A percentile compares a stretch with the other conserved stretches of the same genome.
These are phyloP conservation scores for Agrocybe chaxingu DNA, from an alignment of 768 basidiomycete genomes.

Conservation along the genomic window DNA sequence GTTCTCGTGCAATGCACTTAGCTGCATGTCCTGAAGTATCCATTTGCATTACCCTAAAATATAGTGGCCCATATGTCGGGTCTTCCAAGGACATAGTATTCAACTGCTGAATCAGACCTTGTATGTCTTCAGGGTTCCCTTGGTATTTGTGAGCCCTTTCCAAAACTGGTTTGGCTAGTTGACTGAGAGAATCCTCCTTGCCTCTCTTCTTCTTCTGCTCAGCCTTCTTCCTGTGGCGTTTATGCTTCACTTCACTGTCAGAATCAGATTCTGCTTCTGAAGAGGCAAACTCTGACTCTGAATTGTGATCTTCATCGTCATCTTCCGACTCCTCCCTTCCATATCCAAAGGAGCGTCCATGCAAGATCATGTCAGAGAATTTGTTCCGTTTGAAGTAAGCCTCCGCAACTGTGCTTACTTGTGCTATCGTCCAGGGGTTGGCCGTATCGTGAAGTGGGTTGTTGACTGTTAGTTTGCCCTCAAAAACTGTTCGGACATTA, in stretches of 20 bases:
- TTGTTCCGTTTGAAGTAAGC: constrained; percentile 6
- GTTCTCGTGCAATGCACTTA: too few relatives aligned
- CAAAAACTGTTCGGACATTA: neutral
- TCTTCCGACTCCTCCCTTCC: too few relatives aligned
- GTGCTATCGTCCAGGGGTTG: neutral
- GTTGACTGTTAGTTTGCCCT: neutral
- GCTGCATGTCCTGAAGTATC: too few relatives aligned
- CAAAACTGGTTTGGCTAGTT: neutral
- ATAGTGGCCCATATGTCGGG: too few relatives aligned
- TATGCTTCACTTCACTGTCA: neutral
- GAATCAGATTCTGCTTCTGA: neutral
- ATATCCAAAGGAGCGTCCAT: too few relatives aligned
- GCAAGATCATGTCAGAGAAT: neutral
- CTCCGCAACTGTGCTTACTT: constrained; percentile 1
- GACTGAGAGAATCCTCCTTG: neutral
- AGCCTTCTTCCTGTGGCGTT: too few relatives aligned
- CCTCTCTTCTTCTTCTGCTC: neutral
- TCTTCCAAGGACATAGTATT: too few relatives aligned
- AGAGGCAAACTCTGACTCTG: neutral
- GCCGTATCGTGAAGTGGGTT: neutral
- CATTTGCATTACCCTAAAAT: too few relatives aligned
- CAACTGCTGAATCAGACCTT: too few relatives aligned
- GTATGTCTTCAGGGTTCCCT: too few relatives aligned
- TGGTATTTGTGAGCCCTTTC: too few relatives aligned
- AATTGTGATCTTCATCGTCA: neutral